Conservation (phyloP, 495 filamentous ascomycete species). For the Neurospora africana region DNA sequence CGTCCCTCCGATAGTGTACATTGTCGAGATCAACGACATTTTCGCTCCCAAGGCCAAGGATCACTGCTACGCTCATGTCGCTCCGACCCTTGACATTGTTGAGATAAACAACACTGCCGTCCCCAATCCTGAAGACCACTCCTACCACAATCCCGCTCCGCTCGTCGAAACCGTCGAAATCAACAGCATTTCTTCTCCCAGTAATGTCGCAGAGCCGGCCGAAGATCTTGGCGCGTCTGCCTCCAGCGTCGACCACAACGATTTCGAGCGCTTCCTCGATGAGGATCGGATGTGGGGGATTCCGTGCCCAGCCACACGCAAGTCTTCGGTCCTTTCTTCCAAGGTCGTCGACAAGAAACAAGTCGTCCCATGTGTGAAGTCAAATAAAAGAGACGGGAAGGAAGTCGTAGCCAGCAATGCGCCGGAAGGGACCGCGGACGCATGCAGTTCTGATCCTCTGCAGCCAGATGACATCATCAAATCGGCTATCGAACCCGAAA, state of each 20-base stretch:
- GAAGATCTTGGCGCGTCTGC: neutral
- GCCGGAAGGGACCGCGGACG: neutral
- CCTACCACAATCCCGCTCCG: neutral
- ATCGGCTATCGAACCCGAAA: neutral
- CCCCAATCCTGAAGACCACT: neutral
- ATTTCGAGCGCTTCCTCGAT: neutral
- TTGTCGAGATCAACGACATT: neutral
- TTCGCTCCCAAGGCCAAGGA: neutral
- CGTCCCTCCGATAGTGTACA: neutral
- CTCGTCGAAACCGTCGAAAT: neutral
- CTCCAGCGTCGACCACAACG: neutral
- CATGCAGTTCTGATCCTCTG: neutral
- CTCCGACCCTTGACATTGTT: neutral
- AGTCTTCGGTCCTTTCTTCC: neutral
- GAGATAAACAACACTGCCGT: neutral
- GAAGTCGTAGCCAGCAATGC: neutral
- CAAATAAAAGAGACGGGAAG: neutral
- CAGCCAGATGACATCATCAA: neutral
- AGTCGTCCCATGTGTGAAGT: neutral
- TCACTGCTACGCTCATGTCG: neutral
- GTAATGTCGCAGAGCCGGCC: neutral
- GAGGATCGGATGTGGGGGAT: neutral
- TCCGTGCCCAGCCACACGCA: neutral
- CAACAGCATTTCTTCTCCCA: neutral
- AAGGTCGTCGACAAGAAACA: neutral